Percentiles rank a stretch among this genome's conserved stretches.
These are phyloP conservation scores for Umbelopsis ramanniana DNA, from an alignment of 192 early-diverging fungal genomes.

Conservation along the genomic window DNA sequence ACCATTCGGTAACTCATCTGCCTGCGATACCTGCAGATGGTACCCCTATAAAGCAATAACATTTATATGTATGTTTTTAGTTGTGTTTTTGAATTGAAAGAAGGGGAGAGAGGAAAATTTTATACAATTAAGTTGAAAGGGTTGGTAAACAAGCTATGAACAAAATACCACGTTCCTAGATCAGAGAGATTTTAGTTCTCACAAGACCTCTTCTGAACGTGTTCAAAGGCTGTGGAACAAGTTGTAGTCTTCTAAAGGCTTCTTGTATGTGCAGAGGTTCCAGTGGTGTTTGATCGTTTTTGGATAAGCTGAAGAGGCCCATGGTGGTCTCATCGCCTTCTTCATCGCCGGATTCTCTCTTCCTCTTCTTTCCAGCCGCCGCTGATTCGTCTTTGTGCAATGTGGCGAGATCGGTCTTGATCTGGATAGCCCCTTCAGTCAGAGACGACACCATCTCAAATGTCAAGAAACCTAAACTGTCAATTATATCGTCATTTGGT, in stretches of 20 bases:
- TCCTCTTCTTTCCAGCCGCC: slow-evolving; percentile 31
- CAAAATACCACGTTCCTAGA: slow-evolving; percentile 41
- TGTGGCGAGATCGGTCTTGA: slow-evolving; percentile 68
- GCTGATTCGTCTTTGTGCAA: slow-evolving; percentile 27
- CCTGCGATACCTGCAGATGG: too few species aligned
- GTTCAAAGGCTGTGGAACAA: slow-evolving; percentile 70
- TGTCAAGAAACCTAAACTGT: slow-evolving; percentile 94
- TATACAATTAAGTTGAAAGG: not conserved
- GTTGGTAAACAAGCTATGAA: not conserved
- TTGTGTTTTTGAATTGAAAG: not conserved
- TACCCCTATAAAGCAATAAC: not conserved
- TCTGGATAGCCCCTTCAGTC: slow-evolving; percentile 85
- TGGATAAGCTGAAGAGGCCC: slow-evolving; percentile 81
- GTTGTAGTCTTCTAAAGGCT: slow-evolving; percentile 86
- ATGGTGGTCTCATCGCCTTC: slow-evolving; percentile 46
- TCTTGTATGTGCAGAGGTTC: slow-evolving; percentile 90
- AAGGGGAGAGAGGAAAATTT: not conserved
- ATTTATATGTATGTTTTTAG: not conserved
- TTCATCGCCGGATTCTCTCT: slow-evolving; percentile 30
- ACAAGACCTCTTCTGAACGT: slow-evolving; percentile 80
- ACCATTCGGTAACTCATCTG: not conserved
- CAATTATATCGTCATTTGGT: slow-evolving; percentile 92
- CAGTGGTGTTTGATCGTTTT: slow-evolving; percentile 80
- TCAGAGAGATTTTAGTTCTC: slow-evolving; percentile 73
- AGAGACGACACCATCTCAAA: slow-evolving; percentile 94